These are phyloP conservation scores for Phaffia tasmanica DNA, from an alignment of 768 basidiomycete species.

Conservation along the genomic window DNA sequence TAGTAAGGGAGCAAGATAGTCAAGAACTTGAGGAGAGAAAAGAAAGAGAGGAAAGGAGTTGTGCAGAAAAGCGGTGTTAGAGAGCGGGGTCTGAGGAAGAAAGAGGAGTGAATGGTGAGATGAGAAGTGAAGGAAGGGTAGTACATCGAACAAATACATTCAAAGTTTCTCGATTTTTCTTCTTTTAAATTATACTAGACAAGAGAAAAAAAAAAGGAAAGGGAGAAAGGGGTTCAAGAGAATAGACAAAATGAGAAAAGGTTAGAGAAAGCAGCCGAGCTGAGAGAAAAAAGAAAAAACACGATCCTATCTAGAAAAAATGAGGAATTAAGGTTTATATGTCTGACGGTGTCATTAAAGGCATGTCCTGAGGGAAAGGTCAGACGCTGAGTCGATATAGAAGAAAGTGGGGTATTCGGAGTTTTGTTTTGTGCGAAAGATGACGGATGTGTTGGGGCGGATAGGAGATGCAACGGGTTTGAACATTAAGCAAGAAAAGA, in stretches of 20 bases:
- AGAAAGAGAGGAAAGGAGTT: not conserved
- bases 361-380: too few species aligned
- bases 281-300: too few species aligned
- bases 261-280: too few species aligned
- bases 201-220: not conserved
- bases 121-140: not conserved
- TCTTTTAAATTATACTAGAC: not conserved
- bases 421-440: too few species aligned
- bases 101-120: not conserved
- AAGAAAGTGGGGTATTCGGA: too few species aligned
- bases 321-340: too few species aligned
- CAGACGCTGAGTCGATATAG: too few species aligned
- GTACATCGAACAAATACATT: not conserved
- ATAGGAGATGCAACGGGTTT: too few species aligned
- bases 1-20: not conserved
- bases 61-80: not conserved
- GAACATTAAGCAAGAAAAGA: too few species aligned
- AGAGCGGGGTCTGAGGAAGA: not conserved
- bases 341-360: too few species aligned
- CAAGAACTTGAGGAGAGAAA: not conserved
- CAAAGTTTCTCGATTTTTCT: not conserved
- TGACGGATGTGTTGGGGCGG: too few species aligned
- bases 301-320: too few species aligned
- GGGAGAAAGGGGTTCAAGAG: not conserved
- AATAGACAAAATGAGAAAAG: not conserved